These are phyloP conservation scores for Epichloe aotearoae DNA, from an alignment of 2,329 filamentous ascomycete species.

Conservation along the genomic window DNA sequence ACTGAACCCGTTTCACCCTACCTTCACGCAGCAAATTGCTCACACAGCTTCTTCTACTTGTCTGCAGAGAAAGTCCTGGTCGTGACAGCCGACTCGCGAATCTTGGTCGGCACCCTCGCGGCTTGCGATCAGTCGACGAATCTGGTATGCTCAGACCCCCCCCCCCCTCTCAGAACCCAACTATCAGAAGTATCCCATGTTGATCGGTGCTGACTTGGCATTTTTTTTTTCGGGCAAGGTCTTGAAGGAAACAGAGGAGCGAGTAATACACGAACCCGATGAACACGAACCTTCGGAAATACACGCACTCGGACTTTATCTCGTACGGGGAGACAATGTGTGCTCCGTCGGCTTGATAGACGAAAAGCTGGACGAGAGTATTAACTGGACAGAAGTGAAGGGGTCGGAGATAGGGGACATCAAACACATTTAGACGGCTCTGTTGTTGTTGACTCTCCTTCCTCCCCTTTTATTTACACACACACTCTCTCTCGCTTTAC, in stretches of 20 bases:
- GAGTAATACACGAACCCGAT: constrained; percentile 76
- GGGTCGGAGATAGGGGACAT: constrained; percentile 73
- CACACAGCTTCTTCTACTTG: background rate
- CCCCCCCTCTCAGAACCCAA: too few species aligned
- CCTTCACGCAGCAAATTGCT: background rate
- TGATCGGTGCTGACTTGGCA: too few species aligned
- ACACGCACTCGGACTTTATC: constrained; percentile 74
- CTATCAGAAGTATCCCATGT: too few species aligned
- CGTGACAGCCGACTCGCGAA: constrained; percentile 84
- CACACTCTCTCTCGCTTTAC: background rate
- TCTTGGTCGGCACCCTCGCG: constrained; percentile 67
- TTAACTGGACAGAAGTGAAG: constrained; percentile 85
- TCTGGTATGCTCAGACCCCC: constrained; percentile 33
- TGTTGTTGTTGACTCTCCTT: background rate
- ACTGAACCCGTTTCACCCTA: background rate
- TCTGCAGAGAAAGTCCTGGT: constrained; percentile 74
- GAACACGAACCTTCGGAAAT: constrained; percentile 70
- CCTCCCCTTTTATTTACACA: background rate
- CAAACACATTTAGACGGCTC: constrained; percentile 47
- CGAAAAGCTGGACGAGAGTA: constrained; percentile 75
- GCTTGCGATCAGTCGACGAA: constrained; percentile 90
- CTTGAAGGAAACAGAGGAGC: constrained; percentile 69
- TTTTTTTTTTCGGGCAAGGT: constrained; percentile 36
- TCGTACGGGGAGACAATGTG: constrained; percentile 90
- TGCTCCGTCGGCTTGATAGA: constrained; percentile 82